Base-by-base conservation (phyloP, 805 yeast species). In the Teunomyces stri region DNA sequence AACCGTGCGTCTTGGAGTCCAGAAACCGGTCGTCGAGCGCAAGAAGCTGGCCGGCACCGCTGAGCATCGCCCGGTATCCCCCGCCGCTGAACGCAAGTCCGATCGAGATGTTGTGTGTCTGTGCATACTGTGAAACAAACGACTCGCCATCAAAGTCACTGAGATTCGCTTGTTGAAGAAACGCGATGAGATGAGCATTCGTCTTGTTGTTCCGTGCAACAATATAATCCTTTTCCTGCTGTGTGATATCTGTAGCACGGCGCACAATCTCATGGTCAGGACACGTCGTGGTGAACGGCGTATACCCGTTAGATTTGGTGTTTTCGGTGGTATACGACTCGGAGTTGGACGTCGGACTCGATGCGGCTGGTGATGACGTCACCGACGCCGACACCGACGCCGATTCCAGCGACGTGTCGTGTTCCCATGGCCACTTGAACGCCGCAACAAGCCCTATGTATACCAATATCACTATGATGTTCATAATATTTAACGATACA, bases 21-120 rank as follows among this genome's bases (percentile, higher is more conserved):
- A 81, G 70, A 7, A 91, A 83, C 20, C 54, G 40, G 22, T 42
- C 43, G 37, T 52, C 55, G 18, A 50, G 43, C 3, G 53, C 46
- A 37, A 51, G 37, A 13, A 51, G 16, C 29, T 51, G 44, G 2
- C 53, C 55, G 5, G 55, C 55, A 11, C 55, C 55, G n/a, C 28
- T 33, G 31, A 53, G 63, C 64, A 66, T 72, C 36, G 71, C 70
- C 44, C 68, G 60, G 46, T 59, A 71, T 50, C 64, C 73, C 46
- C 64, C 76, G 47, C 65, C 69, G 53, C 62, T 46, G 66, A 72
- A 55, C 49, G 75, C 57, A 52, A 69, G 47, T 2, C 59, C 64
- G n/a, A 61, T 53, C 35, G 56, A 61, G 50, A 61, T 60, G 37
- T 59, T 69, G 50, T 61, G 67, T 6, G 41, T 27, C 1, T 52